A percentile compares a stretch with the other conserved stretches of the same genome.
Conservation (phyloP, 1,139 yeast genomes). For the Lodderomyces pseudojiufengensis region DNA sequence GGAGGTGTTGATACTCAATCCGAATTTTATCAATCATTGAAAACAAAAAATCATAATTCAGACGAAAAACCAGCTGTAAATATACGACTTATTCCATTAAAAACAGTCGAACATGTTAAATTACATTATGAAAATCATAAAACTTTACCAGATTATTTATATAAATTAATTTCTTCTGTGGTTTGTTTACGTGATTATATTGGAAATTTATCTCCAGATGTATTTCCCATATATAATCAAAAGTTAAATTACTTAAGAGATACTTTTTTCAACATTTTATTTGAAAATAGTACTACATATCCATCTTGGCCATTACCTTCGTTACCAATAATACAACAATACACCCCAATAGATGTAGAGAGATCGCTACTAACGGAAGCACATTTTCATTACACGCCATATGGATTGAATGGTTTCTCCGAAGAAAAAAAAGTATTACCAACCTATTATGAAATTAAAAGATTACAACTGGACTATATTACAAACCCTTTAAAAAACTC, state of each 20-base stretch:
- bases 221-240: conserved; percentile 71
- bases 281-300: conserved; percentile 19
- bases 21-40: conserved; percentile 26
- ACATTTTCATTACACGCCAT: conserved; percentile 55
- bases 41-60: conserved; percentile 30
- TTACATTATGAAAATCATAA: conserved; percentile 26
- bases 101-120: conserved; percentile 78
- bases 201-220: conserved; percentile 80
- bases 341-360: conserved; percentile 71
- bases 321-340: conserved; percentile 58
- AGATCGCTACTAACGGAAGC: conserved; percentile 77
- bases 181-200: conserved; percentile 80
- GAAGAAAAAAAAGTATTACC: conserved; percentile 16
- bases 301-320: conserved; percentile 80
- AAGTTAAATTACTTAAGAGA: conserved; percentile 58
- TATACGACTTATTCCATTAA: conserved; percentile 67
- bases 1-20: conserved; percentile 51
- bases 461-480: conserved; percentile 66
- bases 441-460: conserved; percentile 58
- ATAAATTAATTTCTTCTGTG: conserved; percentile 72
- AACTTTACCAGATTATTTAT: conserved; percentile 46
- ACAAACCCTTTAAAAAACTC: conserved; percentile 63
- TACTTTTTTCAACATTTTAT: conserved; percentile 51
- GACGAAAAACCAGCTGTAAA: conserved; percentile 46
- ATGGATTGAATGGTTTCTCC: conserved; percentile 36